Base-by-base conservation (phyloP, 2,329 filamentous ascomycete genomes). In the Stylonectria norvegica region DNA sequence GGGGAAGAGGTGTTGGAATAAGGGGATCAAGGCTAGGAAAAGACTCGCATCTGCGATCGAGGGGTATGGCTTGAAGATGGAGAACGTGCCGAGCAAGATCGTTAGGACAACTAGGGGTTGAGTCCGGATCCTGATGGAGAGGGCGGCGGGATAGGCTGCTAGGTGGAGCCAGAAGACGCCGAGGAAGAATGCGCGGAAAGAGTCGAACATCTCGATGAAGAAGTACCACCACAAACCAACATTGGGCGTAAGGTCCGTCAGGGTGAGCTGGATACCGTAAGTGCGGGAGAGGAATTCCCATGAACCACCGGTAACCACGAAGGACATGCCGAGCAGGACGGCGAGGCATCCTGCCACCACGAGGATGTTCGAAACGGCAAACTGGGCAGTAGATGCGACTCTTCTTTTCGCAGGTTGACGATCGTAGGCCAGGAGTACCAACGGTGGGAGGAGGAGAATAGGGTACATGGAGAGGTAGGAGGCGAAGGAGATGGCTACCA, bases 211-310 rank as follows among this genome's bases (percentile, higher is more conserved):
- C 62, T 98, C 91, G 53, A 94, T 95, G 62, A 98, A 97, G 69
- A 98, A 98, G 67, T 98, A 98, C 93, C 93, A 98, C 93, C 93
- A 98, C 2, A 98, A 74, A 2, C 93, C 93, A 20, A 94, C 86
- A 52, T 97, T 98, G 10, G 93, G 93, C 0, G 91, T 94, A 28
- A 98, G 75, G 60, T 98, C 93, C 7, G 89, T 88, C 3, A 98
- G 78, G 1, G 93, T 81, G 25, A 98, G 76, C 55, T 95, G 90
- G 33, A 95, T 88, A 53, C 91, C 89, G 65, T 98, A 98, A 1
- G 93, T 96, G 15, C 89, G 89, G 6, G 76, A 67, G 15, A 97
- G 66, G 58, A 97, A 98, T 47, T 90, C 83, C 86, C 87, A 95
- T 2, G 89, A 94, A 47, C 80, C 75, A 20, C 75, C 82, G 1